Base-by-base conservation (phyloP, 768 basidiomycete species). In the Suillus variegatus region DNA sequence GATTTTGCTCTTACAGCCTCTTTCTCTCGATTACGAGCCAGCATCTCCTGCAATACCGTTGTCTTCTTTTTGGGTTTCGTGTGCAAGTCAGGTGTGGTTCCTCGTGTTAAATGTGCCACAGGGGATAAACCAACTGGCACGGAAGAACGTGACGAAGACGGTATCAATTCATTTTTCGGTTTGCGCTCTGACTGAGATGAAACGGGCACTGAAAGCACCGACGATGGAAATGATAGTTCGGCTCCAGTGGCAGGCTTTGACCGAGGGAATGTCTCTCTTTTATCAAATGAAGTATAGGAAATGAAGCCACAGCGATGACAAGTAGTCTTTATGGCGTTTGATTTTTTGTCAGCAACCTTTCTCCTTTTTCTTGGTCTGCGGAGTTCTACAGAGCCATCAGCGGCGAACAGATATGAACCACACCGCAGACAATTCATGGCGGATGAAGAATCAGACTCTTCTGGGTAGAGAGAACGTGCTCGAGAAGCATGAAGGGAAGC, bases 401-500 rank as follows among this genome's bases (percentile, higher is more conserved):
- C 81, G 63, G 78, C 72, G 62, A 82, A 77, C 22, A 82, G 78
- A 65, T 81, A 80, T 12, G 81, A 70, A 40, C 88, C 89, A 69
- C 91, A 92, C 74, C 75, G 80, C 6, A 74, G 55, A 72, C 89
- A 92, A 51, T 82, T 77, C 5, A 77, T 71, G 25, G 63, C 49
- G 35, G 56, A 62, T 41, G 76, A 66, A 43, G 65, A 8, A 46
- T 64, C 25, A 28, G 75, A 74, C 51, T 69, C 57, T 38, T 74
- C 71, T 67, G 76, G 68, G 52, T 74, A 73, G 57, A 78, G 66
- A 8, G 71, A 61, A 57, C 73, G 76, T 20, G 76, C 75, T 56
- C 85, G 82, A 16, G 78, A 70, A 0, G 82, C 74, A 72, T 92
- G 90, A 36, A 89, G 78, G 46, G 91, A 89, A 16, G 91, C 84